A percentile compares a stretch with the other conserved stretches of the same genome.
Evolutionary conservation across 768 basidiomycete genomes (phyloP).

Genomic region (Pulveroboletus sp.): DNA sequence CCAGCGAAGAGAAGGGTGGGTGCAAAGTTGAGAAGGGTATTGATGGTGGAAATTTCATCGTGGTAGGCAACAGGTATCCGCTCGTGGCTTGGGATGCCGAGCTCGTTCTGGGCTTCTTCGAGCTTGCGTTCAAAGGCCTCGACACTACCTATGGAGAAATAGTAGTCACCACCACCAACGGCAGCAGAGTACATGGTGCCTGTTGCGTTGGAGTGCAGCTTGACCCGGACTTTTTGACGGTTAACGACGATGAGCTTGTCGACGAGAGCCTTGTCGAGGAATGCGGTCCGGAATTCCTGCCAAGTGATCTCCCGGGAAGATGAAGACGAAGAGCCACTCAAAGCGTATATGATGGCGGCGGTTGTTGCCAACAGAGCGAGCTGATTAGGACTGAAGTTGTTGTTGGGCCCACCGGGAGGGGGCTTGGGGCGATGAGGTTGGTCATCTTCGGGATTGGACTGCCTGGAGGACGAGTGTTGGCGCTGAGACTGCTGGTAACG

Average conservation of each 20-base stretch:
- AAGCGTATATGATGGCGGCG: slow-evolving; percentile 62
- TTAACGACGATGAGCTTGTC: slow-evolving; percentile 93
- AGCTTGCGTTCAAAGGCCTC: slow-evolving; percentile 96
- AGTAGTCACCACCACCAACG: slow-evolving; percentile 60
- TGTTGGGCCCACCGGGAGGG: slow-evolving; percentile 42
- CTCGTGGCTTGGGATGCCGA: slow-evolving; percentile 87
- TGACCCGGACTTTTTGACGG: slow-evolving; percentile 83
- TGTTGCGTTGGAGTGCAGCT: slow-evolving; percentile 86
- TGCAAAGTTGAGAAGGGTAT: slow-evolving; percentile 82
- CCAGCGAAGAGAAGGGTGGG: slow-evolving; percentile 93
- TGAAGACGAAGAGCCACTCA: slow-evolving; percentile 43
- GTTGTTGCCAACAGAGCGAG: slow-evolving; percentile 54
- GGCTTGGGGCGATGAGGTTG: slow-evolving; percentile 40
- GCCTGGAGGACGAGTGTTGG: slow-evolving; percentile 27
- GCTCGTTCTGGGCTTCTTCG: slow-evolving; percentile 88
- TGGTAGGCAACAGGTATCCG: slow-evolving; percentile 96
- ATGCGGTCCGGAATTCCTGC: slow-evolving; percentile 98
- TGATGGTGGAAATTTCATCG: slow-evolving; percentile 85
- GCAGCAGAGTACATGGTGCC: slow-evolving; percentile 69
- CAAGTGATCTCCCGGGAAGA: slow-evolving; percentile 91
- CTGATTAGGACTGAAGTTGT: slow-evolving; percentile 54
- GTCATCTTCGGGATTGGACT: slow-evolving; percentile 29
- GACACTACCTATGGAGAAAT: slow-evolving; percentile 96
- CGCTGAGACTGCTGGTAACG: slow-evolving; percentile 48
- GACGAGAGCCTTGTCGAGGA: slow-evolving; percentile 94